Evolutionary conservation across 2,329 filamentous ascomycete genomes (phyloP), one percentile per base, ranked within the genome.

Genomic region (Monilinia fructicola): DNA sequence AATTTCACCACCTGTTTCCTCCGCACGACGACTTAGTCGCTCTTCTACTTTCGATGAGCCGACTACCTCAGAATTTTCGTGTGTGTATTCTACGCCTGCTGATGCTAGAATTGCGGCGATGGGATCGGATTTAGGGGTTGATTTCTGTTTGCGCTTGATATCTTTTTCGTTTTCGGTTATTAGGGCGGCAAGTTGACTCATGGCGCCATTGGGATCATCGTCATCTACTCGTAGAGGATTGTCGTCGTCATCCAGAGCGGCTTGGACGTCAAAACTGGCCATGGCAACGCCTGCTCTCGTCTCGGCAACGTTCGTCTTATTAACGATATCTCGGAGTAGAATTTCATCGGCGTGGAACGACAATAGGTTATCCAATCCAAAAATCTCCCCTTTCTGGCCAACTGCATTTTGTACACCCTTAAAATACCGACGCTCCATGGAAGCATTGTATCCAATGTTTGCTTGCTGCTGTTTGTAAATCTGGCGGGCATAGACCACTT

Each of bases 391-490:
- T 72, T 94, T 94, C 70, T 93, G 88, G 38, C 86, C 86, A 31
- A 86, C 87, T 71, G 92, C 87, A 69, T 96, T 90, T 78, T 97
- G 94, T 0, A 98, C 92, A 52, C 95, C 95, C 71, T 90, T 93
- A 81, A 99, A 99, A 77, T 99, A 99, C 1, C 95, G 87, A 4
- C 95, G 88, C 78, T 99, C 95, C 6, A 89, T 90, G 0, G 92
- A 96, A 0, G 95, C 95, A 44, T 89, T 96, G 78, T 99, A 98
- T 0, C 92, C 95, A 67, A 99, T 98, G 74, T 97, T 98, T 35
- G 95, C 94, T 79, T 98, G 95, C 74, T 99, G 95, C 76, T 99
- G 95, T 78, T 99, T 99, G 83, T 99, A 99, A 50, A 99, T 95
- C 74, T 99, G 95, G 9, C 95, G 86, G 0, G 94, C 95, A 74